Evolutionary conservation across 352 stramenopile genomes (phyloP), one percentile per base, ranked within the genome.

Genomic region (Phytophthora aleatoria): DNA sequence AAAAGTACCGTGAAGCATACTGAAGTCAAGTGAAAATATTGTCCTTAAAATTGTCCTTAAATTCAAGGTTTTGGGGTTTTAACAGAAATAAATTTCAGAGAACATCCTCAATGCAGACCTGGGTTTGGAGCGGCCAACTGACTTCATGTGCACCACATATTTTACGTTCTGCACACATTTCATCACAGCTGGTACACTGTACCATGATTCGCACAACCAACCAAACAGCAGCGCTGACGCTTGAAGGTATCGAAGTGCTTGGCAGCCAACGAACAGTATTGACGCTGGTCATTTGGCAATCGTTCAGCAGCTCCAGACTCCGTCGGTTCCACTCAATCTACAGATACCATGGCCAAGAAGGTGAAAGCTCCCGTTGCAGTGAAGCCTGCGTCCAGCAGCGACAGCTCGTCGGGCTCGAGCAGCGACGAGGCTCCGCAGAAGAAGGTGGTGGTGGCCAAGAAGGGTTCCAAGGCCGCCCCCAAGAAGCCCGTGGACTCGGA

Each of bases 401-500:
- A 70, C 70, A 77, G 70, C 66, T 66, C 59, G 15, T 88, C 79
- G 30, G 77, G 85, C 70, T 87, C 76, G 33, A 85, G 74, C 59
- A 82, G 70, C 33, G 78, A 85, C 38, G 79, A 86, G 52, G 77
- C 81, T 20, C 75, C 74, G 47, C 64, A 74, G 43, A 85, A 89
- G 67, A 74, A 85, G 67, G 65, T 74, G 15, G 65, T 77, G 16
- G 64, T 64, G 3, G 61, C 73, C 39, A 94, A 93, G 77, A 92
- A 92, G 71, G 71, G 28, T 38, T 52, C 51, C 16, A 86, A 87
- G 62, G 69, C 16, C 3, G 57, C 60, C 3, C 54, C 54, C 27
- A 81, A 81, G 57, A 85, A 85, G 67, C 48, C 68, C n/a, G 69
- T 72, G 42, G 69, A 69, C 27, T 76, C 67, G 43, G 53, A 73